Conservation (phyloP, 2,329 filamentous ascomycete genomes). For the Fusarium udum region DNA sequence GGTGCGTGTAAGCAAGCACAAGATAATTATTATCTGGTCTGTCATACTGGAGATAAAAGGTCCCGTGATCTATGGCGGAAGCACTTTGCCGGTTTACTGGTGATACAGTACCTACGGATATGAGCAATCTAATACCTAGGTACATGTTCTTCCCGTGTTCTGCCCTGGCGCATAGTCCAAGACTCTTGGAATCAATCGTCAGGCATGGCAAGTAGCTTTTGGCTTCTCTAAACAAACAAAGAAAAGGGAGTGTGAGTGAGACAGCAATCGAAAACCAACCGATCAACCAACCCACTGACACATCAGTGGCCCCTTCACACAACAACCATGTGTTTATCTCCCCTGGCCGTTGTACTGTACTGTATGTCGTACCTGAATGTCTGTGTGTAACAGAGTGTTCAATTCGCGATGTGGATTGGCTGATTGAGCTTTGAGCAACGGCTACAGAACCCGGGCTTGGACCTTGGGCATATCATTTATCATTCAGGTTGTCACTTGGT, state of each 20-base stretch:
- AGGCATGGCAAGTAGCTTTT: constrained; percentile 1
- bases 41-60: neutral
- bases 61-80: constrained; percentile 22
- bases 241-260: constrained; percentile 14
- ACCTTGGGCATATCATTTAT: neutral
- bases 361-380: constrained; percentile 12
- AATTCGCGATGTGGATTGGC: constrained; percentile 9
- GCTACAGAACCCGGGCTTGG: neutral
- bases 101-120: neutral
- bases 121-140: neutral
- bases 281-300: constrained; percentile 3
- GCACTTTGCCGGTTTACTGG: constrained; percentile 19
- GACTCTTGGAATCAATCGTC: neutral
- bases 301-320: neutral
- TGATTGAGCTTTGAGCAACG: constrained; percentile 4
- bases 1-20: neutral
- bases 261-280: neutral
- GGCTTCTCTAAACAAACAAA: constrained; percentile 2
- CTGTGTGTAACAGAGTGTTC: constrained; percentile 1
- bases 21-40: neutral
- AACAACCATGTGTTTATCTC: constrained; percentile 18
- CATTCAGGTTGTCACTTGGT: neutral
- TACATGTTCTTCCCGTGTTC: neutral
- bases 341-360: neutral
- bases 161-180: neutral